Conservation (phyloP, 768 basidiomycete genomes). For the Mycena chlorophos region DNA sequence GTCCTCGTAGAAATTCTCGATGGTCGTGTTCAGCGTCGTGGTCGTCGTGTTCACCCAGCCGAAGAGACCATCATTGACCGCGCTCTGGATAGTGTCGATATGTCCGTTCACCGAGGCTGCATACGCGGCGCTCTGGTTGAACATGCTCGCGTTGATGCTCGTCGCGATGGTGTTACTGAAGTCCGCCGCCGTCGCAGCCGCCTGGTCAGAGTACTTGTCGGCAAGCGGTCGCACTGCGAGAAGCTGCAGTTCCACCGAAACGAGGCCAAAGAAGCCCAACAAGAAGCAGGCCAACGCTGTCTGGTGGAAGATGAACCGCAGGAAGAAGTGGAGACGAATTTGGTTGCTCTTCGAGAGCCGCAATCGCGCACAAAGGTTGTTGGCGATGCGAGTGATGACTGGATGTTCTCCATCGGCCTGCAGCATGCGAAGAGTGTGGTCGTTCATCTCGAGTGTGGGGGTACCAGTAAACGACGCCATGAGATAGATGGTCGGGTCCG, state of each 20-base stretch:
- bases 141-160: conserved; percentile 82
- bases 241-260: conserved; percentile 87
- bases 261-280: conserved; percentile 87
- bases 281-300: conserved; percentile 89
- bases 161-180: conserved; percentile 72
- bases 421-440: conserved; percentile 81
- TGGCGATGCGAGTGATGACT: conserved; percentile 64
- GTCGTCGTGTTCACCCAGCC: conserved; percentile 96
- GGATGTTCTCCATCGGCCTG: conserved; percentile 71
- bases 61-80: conserved; percentile 85
- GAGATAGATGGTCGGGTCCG: conserved; percentile 66
- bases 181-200: conserved; percentile 58
- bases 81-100: conserved; percentile 67
- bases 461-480: conserved; percentile 32
- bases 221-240: conserved; percentile 74
- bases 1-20: conserved; percentile 84
- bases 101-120: conserved; percentile 75
- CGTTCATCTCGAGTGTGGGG: conserved; percentile 60
- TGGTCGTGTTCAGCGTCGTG: conserved; percentile 79
- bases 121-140: conserved; percentile 74
- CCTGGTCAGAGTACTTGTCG: conserved; percentile 61
- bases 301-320: conserved; percentile 88
- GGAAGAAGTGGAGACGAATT: conserved; percentile 80
- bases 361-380: conserved; percentile 50
- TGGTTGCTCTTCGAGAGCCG: conserved; percentile 62